Evolutionary conservation across 352 stramenopile genomes (phyloP).

Genomic region (Phytopythium mirpurense): DNA sequence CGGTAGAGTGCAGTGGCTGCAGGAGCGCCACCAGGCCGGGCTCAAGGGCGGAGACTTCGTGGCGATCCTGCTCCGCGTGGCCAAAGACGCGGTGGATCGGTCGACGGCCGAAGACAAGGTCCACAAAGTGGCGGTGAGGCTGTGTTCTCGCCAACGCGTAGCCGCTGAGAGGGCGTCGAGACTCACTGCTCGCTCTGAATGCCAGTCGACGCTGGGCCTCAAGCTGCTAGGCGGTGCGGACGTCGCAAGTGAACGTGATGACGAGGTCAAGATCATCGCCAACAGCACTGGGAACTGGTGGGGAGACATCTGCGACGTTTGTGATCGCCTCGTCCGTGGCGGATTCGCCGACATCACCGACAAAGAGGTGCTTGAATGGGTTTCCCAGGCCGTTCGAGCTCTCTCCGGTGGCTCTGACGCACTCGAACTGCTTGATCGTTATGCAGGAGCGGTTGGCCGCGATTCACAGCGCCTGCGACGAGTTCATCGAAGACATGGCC

Average conservation of each 20-base stretch:
- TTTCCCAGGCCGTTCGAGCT: neutral
- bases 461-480: conserved; percentile 38
- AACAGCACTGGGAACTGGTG: conserved; percentile 62
- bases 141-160: neutral
- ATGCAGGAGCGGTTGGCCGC: conserved; percentile 31
- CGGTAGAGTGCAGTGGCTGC: conserved; percentile 29
- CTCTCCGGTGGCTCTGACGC: too few relatives aligned
- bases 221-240: conserved; percentile 8
- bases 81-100: conserved; percentile 36
- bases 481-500: conserved; percentile 24
- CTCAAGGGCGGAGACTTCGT: conserved; percentile 35
- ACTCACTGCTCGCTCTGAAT: neutral
- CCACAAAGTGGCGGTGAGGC: conserved; percentile 23
- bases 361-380: neutral
- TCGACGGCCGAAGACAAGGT: conserved; percentile 50
- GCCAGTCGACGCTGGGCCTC: conserved; percentile 8
- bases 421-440: neutral
- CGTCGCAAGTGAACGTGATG: neutral
- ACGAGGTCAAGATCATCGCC: conserved; percentile 32
- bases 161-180: neutral
- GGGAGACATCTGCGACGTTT: conserved; percentile 48
- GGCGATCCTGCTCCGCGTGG: conserved; percentile 54
- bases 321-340: conserved; percentile 20
- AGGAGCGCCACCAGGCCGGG: conserved; percentile 22
- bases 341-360: conserved; percentile 14